These are phyloP conservation scores for Pythium rhizo-oryzae DNA, from an alignment of 352 stramenopile species.

Conservation along the genomic window DNA sequence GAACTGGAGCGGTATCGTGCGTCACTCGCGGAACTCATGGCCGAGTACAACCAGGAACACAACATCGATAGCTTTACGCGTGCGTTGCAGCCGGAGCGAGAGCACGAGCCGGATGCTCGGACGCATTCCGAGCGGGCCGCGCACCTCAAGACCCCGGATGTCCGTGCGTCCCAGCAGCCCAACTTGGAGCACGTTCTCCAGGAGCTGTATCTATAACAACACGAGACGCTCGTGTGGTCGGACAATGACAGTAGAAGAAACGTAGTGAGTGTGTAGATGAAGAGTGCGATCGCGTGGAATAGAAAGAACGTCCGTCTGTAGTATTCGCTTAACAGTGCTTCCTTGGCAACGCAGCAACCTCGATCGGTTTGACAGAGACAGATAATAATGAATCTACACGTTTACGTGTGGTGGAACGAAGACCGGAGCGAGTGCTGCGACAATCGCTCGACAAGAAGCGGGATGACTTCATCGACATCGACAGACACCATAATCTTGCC, in stretches of 20 bases:
- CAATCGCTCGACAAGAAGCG: constrained; percentile 34
- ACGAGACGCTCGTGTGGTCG: not conserved
- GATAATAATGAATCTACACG: constrained; percentile 7
- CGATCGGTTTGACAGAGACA: not conserved
- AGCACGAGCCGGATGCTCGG: constrained; percentile 14
- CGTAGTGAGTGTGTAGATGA: not conserved
- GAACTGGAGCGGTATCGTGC: constrained; percentile 48
- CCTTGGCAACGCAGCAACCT: constrained; percentile 2
- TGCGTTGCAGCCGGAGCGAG: constrained; percentile 22
- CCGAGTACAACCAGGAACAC: constrained; percentile 45
- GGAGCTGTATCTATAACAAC: constrained; percentile 31
- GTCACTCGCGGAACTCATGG: constrained; percentile 65
- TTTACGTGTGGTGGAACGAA: constrained; percentile 24
- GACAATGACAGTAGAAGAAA: not conserved
- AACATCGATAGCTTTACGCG: not conserved
- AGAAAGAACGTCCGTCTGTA: not conserved
- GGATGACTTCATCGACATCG: constrained; percentile 32
- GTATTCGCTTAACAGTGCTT: constrained; percentile 10
- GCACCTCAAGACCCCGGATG: not conserved
- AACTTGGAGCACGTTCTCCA: constrained; percentile 24
- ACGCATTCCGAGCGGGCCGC: too few relatives aligned
- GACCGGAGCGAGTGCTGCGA: constrained; percentile 33
- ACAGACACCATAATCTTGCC: constrained; percentile 25
- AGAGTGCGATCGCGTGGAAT: not conserved
- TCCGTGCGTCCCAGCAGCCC: not conserved